Base-by-base conservation (phyloP, 129 eudicot genomes). In the Deinandra increscens region DNA sequence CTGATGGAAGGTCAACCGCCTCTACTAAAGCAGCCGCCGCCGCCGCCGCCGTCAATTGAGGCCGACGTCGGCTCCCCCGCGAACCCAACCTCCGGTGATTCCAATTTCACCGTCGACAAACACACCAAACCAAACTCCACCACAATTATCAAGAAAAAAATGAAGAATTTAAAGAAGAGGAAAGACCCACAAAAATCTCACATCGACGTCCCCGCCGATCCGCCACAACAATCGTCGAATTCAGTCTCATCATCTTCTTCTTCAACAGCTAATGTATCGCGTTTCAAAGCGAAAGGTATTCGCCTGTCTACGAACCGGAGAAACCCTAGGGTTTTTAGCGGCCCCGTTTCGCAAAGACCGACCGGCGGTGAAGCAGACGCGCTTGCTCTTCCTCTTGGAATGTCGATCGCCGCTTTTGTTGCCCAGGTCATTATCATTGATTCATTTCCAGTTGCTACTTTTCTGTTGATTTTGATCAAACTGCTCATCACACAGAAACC, bases 371-470 rank as follows among this genome's bases (percentile, higher is more conserved):
- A 76, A 60, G 80, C 83, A 9, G 93, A 86, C 31, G 87, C 90
- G 31, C 85, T 91, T 36, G 96, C 94, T 37, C 86, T 91, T 60
- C 87, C 93, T 65, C 84, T 88, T 46, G 97, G 97, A 46, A 91
- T 88, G 96, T 86, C 96, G 6, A 78, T 91, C 50, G 97, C 96
- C 36, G 96, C 93, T 12, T 83, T 91, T 70, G 79, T 91, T 65
- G 77, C 90, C 38, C 86, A 88, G 97, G 96, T 88, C 55, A 13
- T 29, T 51, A 10, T 11, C 17, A n/a, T n/a, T n/a, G n/a, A n/a
- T n/a, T n/a, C n/a, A 45, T 9, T 76, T 61, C 3, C 8, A 4
- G 34, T 60, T 75, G 50, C 5, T 48, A 5, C 1, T 67, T 58
- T 45, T 17, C 23, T 56, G 18, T 44, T 55, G 12, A 49, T 36